Base-by-base conservation (phyloP, 352 stramenopile genomes). In the Phytophthora pistaciae region DNA sequence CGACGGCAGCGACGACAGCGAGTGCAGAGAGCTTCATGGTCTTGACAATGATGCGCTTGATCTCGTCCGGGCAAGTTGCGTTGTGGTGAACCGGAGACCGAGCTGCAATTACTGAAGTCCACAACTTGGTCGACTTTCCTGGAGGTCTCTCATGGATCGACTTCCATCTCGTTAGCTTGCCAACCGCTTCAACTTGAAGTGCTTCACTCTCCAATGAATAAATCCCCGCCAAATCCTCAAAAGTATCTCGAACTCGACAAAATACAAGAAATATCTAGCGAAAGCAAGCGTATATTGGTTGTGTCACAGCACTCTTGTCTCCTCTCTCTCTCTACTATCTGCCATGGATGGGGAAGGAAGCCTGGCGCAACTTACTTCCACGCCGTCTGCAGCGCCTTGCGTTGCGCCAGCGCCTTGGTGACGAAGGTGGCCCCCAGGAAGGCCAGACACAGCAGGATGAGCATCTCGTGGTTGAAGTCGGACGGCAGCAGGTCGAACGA, bases 401-500 rank as follows among this genome's bases (percentile, higher is more conserved):
- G 85, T 50, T 87, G 74, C 21, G 88, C 82, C 8, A 96, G 75
- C 16, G 73, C 64, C 64, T 90, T 90, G 1, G 91, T 82, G 10
- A 92, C 56, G 58, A 94, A 81, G 4, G 90, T 94, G 27, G 78
- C 88, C 21, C 84, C 81, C 53, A 98, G 73, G 61, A 99, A 91
- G 33, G 82, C 94, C 46, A 96, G 66, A 55, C 96, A 93, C 40
- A 99, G 80, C 31, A 98, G 70, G 27, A 97, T 87, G n/a, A 99
- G 80, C 70, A 99, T 86, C 70, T 93, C 84, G 67, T 96, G 91
- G 76, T 98, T 98, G 74, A 99, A 99, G 79, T 98, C 96, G 52
- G 97, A 96, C 6, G 97, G 94, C 25, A 99, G 82, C 56, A 99
- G 80, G 74, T 99, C 97, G 66, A 99, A 99, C 57, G 93, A 94